Base-by-base conservation (phyloP, 2,329 filamentous ascomycete genomes). In the Xylaria polymorpha region DNA sequence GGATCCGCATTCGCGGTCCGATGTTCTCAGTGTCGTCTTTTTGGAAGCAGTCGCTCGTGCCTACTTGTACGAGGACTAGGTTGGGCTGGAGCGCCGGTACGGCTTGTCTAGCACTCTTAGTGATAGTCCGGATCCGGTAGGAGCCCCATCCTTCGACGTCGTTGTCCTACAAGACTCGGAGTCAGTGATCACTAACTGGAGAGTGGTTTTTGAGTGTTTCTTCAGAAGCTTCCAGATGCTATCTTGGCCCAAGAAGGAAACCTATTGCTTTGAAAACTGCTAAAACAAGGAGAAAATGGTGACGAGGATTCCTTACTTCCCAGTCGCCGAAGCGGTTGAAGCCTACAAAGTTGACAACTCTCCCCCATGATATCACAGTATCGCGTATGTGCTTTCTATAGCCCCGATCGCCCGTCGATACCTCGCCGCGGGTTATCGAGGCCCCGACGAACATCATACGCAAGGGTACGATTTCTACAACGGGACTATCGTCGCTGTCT, bases 301-400 rank as follows among this genome's bases (percentile, higher is more conserved):
- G 25, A 29, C 25, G 25, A 29, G 25, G 25, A 29, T 29, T 29
- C 25, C 25, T 29, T 29, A 29, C 25, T 4, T 69, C 67, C 51
- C 73, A 76, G 56, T 74, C 74, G 29, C 76, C 76, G 29, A 77
- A 73, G 9, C 75, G 74, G 64, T 76, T 77, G 60, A 76, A 75
- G 18, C 76, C 76, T 8, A 77, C 76, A 63, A 48, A 74, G 68
- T 77, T 77, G 18, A 77, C 75, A 0, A 70, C 68, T 37, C 76
- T 75, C 1, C 76, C 76, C 57, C 68, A 65, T 2, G 67, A 65
- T 39, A 70, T 71, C 51, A 77, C 72, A 61, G 71, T 71, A 22
- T 75, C 74, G 35, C 74, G 75, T 12, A 77, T 51, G n/a, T 76
- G 68, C 44, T 73, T 74, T n/a, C 76, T 70, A 29, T 77, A 77